Conservation (phyloP, 2,329 filamentous ascomycete species). For the Curvularia spicifera region DNA sequence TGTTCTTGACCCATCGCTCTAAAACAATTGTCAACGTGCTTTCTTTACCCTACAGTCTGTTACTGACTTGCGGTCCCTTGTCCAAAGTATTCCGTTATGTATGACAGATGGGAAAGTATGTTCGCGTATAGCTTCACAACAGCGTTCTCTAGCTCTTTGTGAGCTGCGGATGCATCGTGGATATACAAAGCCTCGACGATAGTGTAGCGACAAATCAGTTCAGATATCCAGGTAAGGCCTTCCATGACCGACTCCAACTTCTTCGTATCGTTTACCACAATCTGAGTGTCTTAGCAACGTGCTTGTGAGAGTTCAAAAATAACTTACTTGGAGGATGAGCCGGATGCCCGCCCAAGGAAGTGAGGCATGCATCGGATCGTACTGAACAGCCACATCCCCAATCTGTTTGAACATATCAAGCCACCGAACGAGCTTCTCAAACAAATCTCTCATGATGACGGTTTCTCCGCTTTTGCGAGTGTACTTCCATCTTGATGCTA, state of each 20-base stretch:
- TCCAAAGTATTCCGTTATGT: neutral
- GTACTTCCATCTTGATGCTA: slow-evolving; percentile 22
- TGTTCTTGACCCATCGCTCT: neutral
- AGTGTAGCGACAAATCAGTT: slow-evolving; percentile 20
- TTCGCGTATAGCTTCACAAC: neutral
- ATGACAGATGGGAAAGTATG: neutral
- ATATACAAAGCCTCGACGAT: slow-evolving; percentile 16
- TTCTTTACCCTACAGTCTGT: neutral
- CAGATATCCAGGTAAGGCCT: slow-evolving; percentile 17
- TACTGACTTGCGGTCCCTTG: neutral
- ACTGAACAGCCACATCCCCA: slow-evolving; percentile 41
- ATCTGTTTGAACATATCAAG: slow-evolving; percentile 40
- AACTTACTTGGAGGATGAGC: slow-evolving; percentile 40
- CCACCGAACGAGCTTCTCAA: slow-evolving; percentile 36
- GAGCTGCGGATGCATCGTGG: slow-evolving; percentile 6
- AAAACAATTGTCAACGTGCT: neutral
- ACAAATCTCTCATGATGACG: slow-evolving; percentile 38
- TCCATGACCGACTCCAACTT: slow-evolving; percentile 8
- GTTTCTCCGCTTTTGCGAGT: slow-evolving; percentile 22
- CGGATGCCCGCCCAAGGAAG: slow-evolving; percentile 45
- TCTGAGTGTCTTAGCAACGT: neutral
- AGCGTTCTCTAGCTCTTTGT: neutral
- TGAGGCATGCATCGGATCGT: slow-evolving; percentile 42
- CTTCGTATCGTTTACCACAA: neutral
- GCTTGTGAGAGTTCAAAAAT: neutral